A percentile compares a stretch with the other conserved stretches of the same genome.
These are phyloP conservation scores for Poronia punctata DNA, from an alignment of 495 filamentous ascomycete genomes.

Conservation along the genomic window DNA sequence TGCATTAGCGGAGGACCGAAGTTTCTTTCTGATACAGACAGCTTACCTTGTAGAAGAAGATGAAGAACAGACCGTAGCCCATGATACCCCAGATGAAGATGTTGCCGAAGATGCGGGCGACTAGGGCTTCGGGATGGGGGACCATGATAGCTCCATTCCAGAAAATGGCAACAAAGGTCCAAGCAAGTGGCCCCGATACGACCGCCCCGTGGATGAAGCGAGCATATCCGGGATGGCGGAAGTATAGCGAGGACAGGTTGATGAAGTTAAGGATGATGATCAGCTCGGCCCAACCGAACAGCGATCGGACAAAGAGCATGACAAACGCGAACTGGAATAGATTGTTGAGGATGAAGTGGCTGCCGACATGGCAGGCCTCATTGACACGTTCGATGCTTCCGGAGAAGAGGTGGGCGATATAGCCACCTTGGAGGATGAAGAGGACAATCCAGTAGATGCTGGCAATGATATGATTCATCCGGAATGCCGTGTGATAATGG, in stretches of 20 bases:
- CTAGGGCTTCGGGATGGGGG: constrained; percentile 43
- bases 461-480: constrained; percentile 61
- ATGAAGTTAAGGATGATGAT: constrained; percentile 73
- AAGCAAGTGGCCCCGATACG: constrained; percentile 72
- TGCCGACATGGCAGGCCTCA: constrained; percentile 67
- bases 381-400: constrained; percentile 50
- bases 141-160: constrained; percentile 83
- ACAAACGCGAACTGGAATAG: constrained; percentile 71
- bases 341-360: constrained; percentile 82
- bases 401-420: constrained; percentile 69
- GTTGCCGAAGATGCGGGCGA: constrained; percentile 72
- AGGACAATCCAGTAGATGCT: constrained; percentile 76
- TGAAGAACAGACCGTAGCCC: constrained; percentile 63
- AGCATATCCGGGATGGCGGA: constrained; percentile 62
- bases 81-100: constrained; percentile 79
- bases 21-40: not conserved
- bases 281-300: constrained; percentile 67
- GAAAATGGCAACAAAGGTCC: constrained; percentile 75
- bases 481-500: constrained; percentile 62
- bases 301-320: constrained; percentile 69
- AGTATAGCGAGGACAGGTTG: constrained; percentile 70
- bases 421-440: constrained; percentile 66
- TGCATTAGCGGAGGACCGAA: constrained; percentile 4
- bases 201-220: constrained; percentile 66
- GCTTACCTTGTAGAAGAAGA: constrained; percentile 54